Evolutionary conservation across 345 rosid genomes (phyloP), one percentile per base, ranked within the genome.

Genomic region (Theobroma cacao): DNA sequence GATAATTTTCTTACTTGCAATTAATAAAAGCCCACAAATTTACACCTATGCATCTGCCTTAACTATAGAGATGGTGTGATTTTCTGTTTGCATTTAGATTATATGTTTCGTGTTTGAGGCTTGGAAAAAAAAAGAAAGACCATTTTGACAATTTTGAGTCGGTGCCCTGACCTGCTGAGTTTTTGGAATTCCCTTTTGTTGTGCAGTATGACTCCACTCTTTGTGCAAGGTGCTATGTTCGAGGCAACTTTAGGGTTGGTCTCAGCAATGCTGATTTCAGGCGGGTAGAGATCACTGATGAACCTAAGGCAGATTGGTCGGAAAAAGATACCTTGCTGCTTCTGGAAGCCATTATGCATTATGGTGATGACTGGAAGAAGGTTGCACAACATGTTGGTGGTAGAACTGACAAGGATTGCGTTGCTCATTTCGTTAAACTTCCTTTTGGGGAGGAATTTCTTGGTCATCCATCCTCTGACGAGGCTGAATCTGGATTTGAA

Each of bases 191-290:
- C 50, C 41, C 79, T 1, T 47, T 20, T 70, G 31, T 58, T 72
- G 58, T 77, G 72, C 93, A 91, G 98, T 85, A 90, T 82, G 94
- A 91, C 69, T 85, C 92, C 80, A 92, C 97, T 56, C 90, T 95
- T 62, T 95, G 98, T 80, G 98, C 98, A 5, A 91, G 98, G 75
- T 95, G 98, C 88, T 93, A 93, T 82, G 98, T 92, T 28, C 93
- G 95, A 28, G 95, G 97, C 26, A 93, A 91, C 86, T 88, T 88
- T 79, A 84, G 90, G 48, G 87, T 85, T 73, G 98, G 98, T 71
- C 90, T 95, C n/a, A 91, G 85, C 77, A 85, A 90, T 24, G 84
- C 97, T 0, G 98, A 93, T 85, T 94, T 93, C 81, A 88, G 93
- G 85, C 82, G 97, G 47, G 95, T 94, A 70, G 98, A 94, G 88